A percentile compares a stretch with the other conserved stretches of the same genome.
phyloP scores from a whole-genome alignment of 2,329 filamentous ascomycete species.

The Alternaria burnsii region DNA sequence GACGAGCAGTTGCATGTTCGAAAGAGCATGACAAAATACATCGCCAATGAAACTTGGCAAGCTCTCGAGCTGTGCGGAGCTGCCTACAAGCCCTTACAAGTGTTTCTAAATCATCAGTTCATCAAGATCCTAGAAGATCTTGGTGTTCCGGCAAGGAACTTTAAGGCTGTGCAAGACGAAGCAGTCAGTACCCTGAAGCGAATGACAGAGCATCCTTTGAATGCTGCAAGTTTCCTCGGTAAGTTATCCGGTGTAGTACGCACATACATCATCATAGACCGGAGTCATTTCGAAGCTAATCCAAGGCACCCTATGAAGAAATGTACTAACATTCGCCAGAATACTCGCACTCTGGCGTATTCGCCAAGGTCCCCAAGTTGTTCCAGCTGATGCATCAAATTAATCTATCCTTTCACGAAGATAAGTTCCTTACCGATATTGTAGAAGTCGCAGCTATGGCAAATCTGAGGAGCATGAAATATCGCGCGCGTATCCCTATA shows the following conservation, averaged over 20 bases:
- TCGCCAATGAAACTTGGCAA: conserved; percentile 53
- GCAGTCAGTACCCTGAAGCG: conserved; percentile 68
- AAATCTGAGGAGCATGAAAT: conserved; percentile 77
- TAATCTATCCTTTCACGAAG: conserved; percentile 70
- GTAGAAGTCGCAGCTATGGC: conserved; percentile 76
- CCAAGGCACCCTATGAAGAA: background rate
- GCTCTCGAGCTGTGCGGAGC: conserved; percentile 78
- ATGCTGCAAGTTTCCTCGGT: conserved; percentile 71
- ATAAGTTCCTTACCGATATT: conserved; percentile 73
- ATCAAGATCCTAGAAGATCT: conserved; percentile 90
- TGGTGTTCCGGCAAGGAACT: conserved; percentile 65
- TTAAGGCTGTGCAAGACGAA: conserved; percentile 69
- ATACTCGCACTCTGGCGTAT: conserved; percentile 66
- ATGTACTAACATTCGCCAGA: conserved; percentile 42
- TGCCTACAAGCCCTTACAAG: conserved; percentile 70
- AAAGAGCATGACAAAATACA: conserved; percentile 82
- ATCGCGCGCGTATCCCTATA: conserved; percentile 79
- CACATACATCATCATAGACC: background rate
- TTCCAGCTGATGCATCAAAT: conserved; percentile 67
- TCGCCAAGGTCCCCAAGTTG: conserved; percentile 68
- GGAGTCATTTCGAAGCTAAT: background rate
- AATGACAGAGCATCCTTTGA: conserved; percentile 66
- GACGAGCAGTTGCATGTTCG: conserved; percentile 70
- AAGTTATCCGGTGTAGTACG: background rate
- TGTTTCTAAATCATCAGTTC: conserved; percentile 79